These are phyloP conservation scores for Cnidoscolus chayamansa DNA, from an alignment of 441 rosid genomes.

Conservation along the genomic window DNA sequence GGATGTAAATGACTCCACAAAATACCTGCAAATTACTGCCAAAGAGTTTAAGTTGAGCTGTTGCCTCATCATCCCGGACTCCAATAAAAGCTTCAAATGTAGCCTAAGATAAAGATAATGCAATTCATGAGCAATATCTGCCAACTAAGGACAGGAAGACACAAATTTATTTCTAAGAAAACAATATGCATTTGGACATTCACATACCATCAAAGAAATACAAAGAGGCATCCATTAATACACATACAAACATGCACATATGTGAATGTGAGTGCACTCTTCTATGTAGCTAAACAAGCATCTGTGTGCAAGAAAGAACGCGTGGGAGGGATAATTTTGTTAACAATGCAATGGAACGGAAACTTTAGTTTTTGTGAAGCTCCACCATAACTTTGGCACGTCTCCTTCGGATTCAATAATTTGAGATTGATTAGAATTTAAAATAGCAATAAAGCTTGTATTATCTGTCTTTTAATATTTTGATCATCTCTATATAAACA, in stretches of 20 bases:
- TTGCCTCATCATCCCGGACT: constrained; percentile 76
- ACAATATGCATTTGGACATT: neutral
- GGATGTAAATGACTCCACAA: constrained; percentile 20
- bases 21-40: constrained; percentile 80
- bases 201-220: neutral
- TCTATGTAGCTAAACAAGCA: too few species aligned
- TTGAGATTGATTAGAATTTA: too few species aligned
- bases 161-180: neutral
- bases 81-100: constrained; percentile 89
- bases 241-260: neutral
- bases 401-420: too few species aligned
- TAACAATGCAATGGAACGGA: too few species aligned
- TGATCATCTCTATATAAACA: too few species aligned
- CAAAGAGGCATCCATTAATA: neutral
- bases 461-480: too few species aligned
- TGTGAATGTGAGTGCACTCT: neutral
- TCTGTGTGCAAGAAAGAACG: too few species aligned
- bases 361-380: too few species aligned
- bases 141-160: neutral
- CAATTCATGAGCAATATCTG: constrained; percentile 20
- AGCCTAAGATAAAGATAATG: constrained; percentile 44
- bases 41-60: constrained; percentile 79
- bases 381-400: too few species aligned
- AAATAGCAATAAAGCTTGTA: too few species aligned
- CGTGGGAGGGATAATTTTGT: too few species aligned